Evolutionary conservation across 176 grass and related monocot genomes (phyloP), one percentile per base, ranked within the genome.

Genomic region (Phragmites australis): DNA sequence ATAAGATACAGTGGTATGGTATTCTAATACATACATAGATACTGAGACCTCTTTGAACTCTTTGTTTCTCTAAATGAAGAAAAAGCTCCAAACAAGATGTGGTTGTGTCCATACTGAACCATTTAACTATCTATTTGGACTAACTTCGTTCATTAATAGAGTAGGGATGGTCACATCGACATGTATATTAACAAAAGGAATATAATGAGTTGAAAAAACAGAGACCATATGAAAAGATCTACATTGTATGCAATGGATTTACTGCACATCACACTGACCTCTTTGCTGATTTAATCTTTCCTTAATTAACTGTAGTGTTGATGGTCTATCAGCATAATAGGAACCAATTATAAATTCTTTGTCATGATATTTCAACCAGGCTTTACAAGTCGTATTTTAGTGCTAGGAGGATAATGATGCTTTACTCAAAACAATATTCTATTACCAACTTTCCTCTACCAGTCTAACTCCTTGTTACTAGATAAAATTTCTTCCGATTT

Each of bases 331-430:
- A 29, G 16, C 23, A 54, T 27, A 21, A 60, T 21, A 80, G 13
- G 29, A 37, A 79, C n/a, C 71, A 85, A 31, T 17, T 63, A 61
- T 15, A 8, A 72, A 69, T 6, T 45, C 50, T 77, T 61, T 63
- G 55, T 19, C 40, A 46, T 23, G 23, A 47, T 42, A 27, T 29
- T 49, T 49, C 25, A 70, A 31, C 25, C 29, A 15, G 25, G 16
- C 16, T 23, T 30, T 60, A 29, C 0, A 60, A 59, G 17, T 44
- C 43, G 51, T 29, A 70, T 30, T 47, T 48, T 60, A 60, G 57
- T 56, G 9, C 25, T 27, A 47, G 41, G 65, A 69, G 66, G 66
- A 18, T 7, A 29, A 25, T 47, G 65, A 27, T 17, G 26, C 41
- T 41, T 15, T 44, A 68, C 40, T 44, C 11, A 15, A 23, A 57